Percentiles rank a stretch among this genome's conserved stretches.
Evolutionary conservation across 1,139 yeast species (phyloP).

Genomic region (Candida tropicalis): DNA sequence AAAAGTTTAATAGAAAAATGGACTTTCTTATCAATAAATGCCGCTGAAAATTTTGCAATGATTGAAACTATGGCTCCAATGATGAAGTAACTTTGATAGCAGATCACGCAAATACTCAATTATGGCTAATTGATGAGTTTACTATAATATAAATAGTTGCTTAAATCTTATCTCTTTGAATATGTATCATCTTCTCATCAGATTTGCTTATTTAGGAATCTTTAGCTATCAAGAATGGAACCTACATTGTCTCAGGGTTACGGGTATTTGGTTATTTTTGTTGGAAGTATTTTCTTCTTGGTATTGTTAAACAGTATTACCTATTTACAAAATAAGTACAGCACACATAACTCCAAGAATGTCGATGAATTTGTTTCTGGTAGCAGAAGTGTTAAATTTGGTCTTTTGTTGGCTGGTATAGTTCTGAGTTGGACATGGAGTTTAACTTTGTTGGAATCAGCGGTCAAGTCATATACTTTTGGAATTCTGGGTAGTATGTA

Average conservation of each 20-base stretch:
- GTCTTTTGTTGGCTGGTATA: slow-evolving; percentile 35
- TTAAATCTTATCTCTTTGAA: too few species aligned
- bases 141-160: too few species aligned
- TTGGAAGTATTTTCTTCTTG: slow-evolving; percentile 38
- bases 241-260: slow-evolving; percentile 36
- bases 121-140: too few species aligned
- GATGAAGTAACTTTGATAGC: too few species aligned
- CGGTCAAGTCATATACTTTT: slow-evolving; percentile 14
- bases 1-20: too few species aligned
- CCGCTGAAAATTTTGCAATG: too few species aligned
- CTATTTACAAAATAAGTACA: slow-evolving; percentile 30
- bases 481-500: slow-evolving; percentile 33
- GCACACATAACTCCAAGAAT: slow-evolving; percentile 26
- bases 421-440: slow-evolving; percentile 43
- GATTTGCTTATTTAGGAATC: too few species aligned
- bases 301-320: slow-evolving; percentile 33
- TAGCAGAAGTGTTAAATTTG: slow-evolving; percentile 35
- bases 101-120: too few species aligned
- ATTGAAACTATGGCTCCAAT: too few species aligned
- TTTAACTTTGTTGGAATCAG: slow-evolving; percentile 28
- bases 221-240: slow-evolving; percentile 19
- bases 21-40: too few species aligned
- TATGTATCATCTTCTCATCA: too few species aligned
- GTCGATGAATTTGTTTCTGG: slow-evolving; percentile 42
- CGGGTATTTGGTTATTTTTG: slow-evolving; percentile 38